phyloP scores from a whole-genome alignment of 1,284 basidiomycete genomes.

The Rhodotorula sp. region DNA sequence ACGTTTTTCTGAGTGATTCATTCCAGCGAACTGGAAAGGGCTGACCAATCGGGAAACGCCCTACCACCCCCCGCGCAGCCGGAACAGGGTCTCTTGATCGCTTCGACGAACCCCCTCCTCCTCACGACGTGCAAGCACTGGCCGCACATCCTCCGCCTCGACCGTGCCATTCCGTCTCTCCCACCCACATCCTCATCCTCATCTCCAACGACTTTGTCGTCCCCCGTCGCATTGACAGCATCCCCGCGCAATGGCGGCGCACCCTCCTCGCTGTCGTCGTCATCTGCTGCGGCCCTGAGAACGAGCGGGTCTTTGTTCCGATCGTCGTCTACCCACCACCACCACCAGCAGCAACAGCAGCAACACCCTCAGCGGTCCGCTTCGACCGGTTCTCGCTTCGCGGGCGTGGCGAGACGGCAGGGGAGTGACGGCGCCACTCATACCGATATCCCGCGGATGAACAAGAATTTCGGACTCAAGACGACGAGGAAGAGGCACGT shows the following conservation, averaged over 20 bases:
- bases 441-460: background rate
- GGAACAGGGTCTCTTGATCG: constrained; percentile 75
- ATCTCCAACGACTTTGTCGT: background rate
- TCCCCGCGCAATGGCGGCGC: background rate
- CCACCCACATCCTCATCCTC: background rate
- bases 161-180: constrained; percentile 7
- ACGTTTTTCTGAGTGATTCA: no score
- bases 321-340: no score
- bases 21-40: no score
- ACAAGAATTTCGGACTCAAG: constrained; percentile 61
- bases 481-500: constrained; percentile 80
- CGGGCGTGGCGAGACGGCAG: background rate
- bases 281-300: no score
- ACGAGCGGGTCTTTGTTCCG: no score
- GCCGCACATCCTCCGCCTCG: constrained; percentile 67
- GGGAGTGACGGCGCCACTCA: constrained; percentile 28
- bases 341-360: no score
- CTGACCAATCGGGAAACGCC: no score
- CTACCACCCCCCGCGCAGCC: constrained; percentile 56
- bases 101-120: constrained; percentile 94
- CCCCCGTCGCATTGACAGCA: background rate
- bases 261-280: no score
- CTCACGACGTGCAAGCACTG: constrained; percentile 83
- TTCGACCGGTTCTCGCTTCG: constrained; percentile 5
- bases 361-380: constrained; percentile 13